Base-by-base conservation (phyloP, 2,329 filamentous ascomycete species). In the Diaporthe caulivora region DNA sequence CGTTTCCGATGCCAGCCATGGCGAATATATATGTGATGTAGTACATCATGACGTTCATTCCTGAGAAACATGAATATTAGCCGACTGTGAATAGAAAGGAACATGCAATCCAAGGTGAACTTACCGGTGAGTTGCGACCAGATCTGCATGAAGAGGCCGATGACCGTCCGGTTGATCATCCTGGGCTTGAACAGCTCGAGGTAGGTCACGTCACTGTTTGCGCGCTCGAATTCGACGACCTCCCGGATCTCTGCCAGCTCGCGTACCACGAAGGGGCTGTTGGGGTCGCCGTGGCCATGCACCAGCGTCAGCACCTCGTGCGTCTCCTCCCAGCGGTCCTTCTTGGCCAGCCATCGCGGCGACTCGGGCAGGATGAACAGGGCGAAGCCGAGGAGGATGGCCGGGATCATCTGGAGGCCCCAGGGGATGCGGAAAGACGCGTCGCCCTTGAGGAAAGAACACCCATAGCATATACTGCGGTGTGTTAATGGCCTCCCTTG, bases 41-140 rank as follows among this genome's bases (percentile, higher is more conserved):
- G 82, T 91, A 92, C 90, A 92, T 75, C 92, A 91, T 92, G 49
- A 90, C 92, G 78, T 94, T 94, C 92, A 94, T 94, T 24, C 93
- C 93, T 60, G n/a, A 26, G 4, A 13, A n/a, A 11, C 21, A 13
- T 2, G 34, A 4, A 10, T n/a, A 21, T 64, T 5, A 64, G 42
- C 6, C 18, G 3, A 9, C 17, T 3, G 1, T 10, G 18, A 2
- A 7, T 18, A 2, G 21, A 24, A 17, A 37, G 0, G 34, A 2
- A 26, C 24, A 24, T 15, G 26, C 9, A 2, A 18, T 6, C 11
- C n/a, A 13, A 4, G 26, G 34, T 2, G 2, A 21, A 60, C 57
- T 42, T 15, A 34, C 68, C 68, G 0, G 92, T 94, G 62, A 95
- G 82, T 80, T 95, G 93, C 15, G 88, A 91, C 93, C 93, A 93